These are phyloP conservation scores for Ochromonas danica DNA, from an alignment of 108 stramenopile genomes.

Conservation along the genomic window DNA sequence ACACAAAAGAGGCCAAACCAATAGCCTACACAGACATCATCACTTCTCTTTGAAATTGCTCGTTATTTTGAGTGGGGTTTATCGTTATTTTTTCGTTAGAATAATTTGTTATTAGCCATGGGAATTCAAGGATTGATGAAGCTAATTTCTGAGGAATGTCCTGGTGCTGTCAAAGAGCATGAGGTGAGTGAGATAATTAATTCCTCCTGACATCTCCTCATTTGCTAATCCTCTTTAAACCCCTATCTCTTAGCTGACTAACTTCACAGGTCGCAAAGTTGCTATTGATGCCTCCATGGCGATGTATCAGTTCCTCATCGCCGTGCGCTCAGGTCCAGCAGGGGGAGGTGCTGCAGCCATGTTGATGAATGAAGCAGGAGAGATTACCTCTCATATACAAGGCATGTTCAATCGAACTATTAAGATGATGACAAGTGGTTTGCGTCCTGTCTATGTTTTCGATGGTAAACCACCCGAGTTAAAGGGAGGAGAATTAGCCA, in stretches of 20 bases:
- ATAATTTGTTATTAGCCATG: no score
- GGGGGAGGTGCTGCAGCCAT: conserved; percentile 35
- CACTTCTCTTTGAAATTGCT: no score
- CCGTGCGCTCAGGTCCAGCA: conserved; percentile 43
- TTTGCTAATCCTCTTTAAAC: conserved; percentile 6
- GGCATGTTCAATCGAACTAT: conserved; percentile 98
- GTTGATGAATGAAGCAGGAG: conserved; percentile 63
- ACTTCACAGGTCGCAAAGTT: conserved; percentile 87
- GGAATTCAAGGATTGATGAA: conserved; percentile 95
- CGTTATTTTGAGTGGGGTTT: no score
- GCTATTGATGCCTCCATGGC: conserved; percentile 98
- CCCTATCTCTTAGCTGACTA: conserved; percentile 67
- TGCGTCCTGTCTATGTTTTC: conserved; percentile 93
- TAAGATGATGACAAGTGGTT: conserved; percentile 83
- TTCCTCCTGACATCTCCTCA: background rate
- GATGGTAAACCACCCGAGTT: conserved; percentile 95
- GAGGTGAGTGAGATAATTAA: background rate
- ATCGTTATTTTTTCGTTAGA: no score
- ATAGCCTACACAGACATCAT: no score
- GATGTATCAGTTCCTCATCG: conserved; percentile 93
- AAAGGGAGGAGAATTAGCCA: conserved; percentile 86
- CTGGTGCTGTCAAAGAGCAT: conserved; percentile 59
- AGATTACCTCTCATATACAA: conserved; percentile 90
- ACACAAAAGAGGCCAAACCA: no score
- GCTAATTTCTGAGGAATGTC: conserved; percentile 88